phyloP scores from a whole-genome alignment of 768 basidiomycete genomes.

The Guyanaporus albipodus region DNA sequence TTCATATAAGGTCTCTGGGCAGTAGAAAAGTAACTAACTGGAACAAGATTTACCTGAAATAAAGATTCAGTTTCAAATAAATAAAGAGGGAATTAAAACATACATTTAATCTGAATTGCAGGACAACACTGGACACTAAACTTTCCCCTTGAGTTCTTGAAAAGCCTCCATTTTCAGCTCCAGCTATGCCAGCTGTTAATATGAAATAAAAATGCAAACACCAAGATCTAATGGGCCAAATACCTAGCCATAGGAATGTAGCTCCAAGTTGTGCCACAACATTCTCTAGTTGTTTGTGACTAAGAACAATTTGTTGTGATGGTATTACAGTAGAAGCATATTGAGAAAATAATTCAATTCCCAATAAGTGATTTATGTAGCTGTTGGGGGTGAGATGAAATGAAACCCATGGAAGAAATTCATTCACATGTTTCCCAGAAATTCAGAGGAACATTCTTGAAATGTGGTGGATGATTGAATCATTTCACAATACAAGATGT shows the following conservation, averaged over 20 bases:
- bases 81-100: background rate
- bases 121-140: background rate
- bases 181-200: background rate
- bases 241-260: background rate
- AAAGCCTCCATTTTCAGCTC: background rate
- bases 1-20: background rate
- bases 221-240: no score
- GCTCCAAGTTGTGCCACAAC: background rate
- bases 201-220: background rate
- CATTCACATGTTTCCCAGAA: background rate
- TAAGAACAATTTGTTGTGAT: background rate
- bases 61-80: background rate
- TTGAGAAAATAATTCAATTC: background rate
- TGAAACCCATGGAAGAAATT: background rate
- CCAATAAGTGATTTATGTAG: slow-evolving; percentile 3
- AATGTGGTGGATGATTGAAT: background rate
- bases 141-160: background rate
- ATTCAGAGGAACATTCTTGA: background rate
- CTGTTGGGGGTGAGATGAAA: background rate
- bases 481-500: background rate
- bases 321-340: background rate
- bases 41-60: background rate
- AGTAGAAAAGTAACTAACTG: background rate
- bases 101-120: slow-evolving; percentile 1
- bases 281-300: background rate